Base-by-base conservation (phyloP, 192 early-diverging fungal species). In the Coemansia sp. region DNA sequence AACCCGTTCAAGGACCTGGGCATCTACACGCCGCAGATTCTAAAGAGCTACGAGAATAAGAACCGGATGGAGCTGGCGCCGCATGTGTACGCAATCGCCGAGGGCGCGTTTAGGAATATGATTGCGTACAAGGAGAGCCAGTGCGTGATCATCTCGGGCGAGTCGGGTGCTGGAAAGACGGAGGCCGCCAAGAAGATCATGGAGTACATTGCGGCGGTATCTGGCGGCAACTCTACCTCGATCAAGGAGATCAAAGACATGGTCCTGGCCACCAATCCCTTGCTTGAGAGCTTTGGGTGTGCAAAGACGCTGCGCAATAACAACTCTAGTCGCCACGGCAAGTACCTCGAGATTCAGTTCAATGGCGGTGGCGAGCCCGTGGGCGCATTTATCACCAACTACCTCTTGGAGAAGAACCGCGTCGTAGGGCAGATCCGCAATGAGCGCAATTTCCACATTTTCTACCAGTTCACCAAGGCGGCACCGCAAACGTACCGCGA, bases 261-360 rank as follows among this genome's bases (percentile, higher is more conserved):
- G 90, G 98, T 99, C 56, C 81, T 99, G 64, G 98, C 93, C n/a
- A 98, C 96, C 6, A 99, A 99, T 78, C 98, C 98, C 27, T 79
- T 99, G 38, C 87, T 99, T 17, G 98, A 99, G 78, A 93, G 94
- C 63, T 99, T 99, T 86, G 98, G 98, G 24, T 98, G 97, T 73
- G 98, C 98, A 62, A 99, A 99, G 76, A 99, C 98, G 0, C 77
- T 99, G 59, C 89, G 94, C 65, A 99, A 99, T 84, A 97, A 98
- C 85, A 99, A 99, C 76, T 98, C 96, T 17, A 94, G 92, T 88
- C 91, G 98, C 46, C 97, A 98, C 71, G 97, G 98, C 42, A 99
- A 99, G 81, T 99, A 99, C 73, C 89, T 99, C 65, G 98, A 99
- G 82, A 98, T 99, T 77, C 92, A 96, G 76, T 99, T 99, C 74